phyloP scores from a whole-genome alignment of 495 filamentous ascomycete species.

The Melanomma pulvis-pyrius region DNA sequence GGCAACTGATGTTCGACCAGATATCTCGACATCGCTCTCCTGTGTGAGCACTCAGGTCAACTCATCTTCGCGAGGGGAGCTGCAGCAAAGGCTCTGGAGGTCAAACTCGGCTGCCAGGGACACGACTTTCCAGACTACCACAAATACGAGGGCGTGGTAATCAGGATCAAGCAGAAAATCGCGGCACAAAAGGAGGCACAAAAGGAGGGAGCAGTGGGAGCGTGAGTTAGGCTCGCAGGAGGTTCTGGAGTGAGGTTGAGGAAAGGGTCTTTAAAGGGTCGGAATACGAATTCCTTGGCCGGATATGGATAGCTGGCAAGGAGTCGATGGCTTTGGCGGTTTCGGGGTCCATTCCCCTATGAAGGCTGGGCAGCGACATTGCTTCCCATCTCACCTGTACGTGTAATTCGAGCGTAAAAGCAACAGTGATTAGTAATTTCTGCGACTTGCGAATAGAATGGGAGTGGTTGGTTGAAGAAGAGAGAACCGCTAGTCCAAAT shows the following conservation, averaged over 20 bases:
- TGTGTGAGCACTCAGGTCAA: constrained; percentile 21
- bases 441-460: not conserved
- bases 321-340: not conserved
- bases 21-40: constrained; percentile 30
- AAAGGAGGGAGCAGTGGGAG: not conserved
- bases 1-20: not conserved
- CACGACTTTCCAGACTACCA: constrained; percentile 14
- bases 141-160: constrained; percentile 3
- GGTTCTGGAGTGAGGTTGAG: too few species aligned
- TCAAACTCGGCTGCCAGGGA: constrained; percentile 18
- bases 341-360: not conserved
- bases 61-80: not conserved
- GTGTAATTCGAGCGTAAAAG: not conserved
- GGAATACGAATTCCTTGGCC: too few species aligned
- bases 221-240: too few species aligned
- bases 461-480: not conserved
- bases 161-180: constrained; percentile 15
- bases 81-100: constrained; percentile 15
- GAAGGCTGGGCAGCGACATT: not conserved
- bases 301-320: not conserved
- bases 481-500: not conserved
- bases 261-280: not conserved
- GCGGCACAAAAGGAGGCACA: not conserved
- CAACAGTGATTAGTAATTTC: not conserved
- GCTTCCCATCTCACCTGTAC: not conserved